A percentile compares a stretch with the other conserved stretches of the same genome.
phyloP scores from a whole-genome alignment of 805 yeast species.

The Metschnikowia aberdeeniae region DNA sequence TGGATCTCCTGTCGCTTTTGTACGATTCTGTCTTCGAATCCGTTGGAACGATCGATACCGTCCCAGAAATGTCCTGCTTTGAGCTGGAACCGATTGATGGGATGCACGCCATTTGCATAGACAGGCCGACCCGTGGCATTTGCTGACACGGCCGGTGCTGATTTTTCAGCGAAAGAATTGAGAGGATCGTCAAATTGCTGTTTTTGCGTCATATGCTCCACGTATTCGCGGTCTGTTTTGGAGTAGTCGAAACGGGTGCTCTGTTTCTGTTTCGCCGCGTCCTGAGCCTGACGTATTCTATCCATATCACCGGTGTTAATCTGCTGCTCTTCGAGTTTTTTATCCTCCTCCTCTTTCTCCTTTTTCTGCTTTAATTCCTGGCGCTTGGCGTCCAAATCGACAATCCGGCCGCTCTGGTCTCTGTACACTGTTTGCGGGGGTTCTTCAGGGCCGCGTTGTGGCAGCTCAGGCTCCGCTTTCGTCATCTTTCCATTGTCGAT shows the following conservation, averaged over 20 bases:
- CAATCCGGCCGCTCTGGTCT: constrained; percentile 30
- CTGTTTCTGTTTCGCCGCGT: constrained; percentile 14
- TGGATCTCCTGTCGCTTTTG: constrained; percentile 26
- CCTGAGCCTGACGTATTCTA: constrained; percentile 13
- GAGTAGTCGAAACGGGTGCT: constrained; percentile 32
- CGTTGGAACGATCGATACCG: constrained; percentile 86
- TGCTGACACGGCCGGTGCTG: constrained; percentile 5
- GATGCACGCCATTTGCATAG: constrained; percentile 47
- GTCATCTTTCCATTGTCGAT: constrained; percentile 28
- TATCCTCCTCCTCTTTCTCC: constrained; percentile 3
- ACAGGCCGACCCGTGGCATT: constrained; percentile 45
- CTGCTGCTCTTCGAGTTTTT: constrained; percentile 11
- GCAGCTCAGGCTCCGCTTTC: constrained; percentile 1
- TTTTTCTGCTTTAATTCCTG: constrained; percentile 13
- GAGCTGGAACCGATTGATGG: constrained; percentile 71
- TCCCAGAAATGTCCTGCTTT: constrained; percentile 86
- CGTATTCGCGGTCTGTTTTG: constrained; percentile 36
- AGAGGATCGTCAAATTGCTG: constrained; percentile 64
- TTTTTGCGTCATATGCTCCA: constrained; percentile 26
- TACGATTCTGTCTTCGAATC: constrained; percentile 69
- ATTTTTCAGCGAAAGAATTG: constrained; percentile 34
- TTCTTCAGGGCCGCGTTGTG: constrained; percentile 19
- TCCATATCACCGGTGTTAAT: constrained; percentile 14
- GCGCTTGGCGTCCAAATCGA: constrained; percentile 20
- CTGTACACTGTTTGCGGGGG: constrained; percentile 50